Conservation (phyloP, 2,329 filamentous ascomycete genomes). For the Fusarium udum region DNA sequence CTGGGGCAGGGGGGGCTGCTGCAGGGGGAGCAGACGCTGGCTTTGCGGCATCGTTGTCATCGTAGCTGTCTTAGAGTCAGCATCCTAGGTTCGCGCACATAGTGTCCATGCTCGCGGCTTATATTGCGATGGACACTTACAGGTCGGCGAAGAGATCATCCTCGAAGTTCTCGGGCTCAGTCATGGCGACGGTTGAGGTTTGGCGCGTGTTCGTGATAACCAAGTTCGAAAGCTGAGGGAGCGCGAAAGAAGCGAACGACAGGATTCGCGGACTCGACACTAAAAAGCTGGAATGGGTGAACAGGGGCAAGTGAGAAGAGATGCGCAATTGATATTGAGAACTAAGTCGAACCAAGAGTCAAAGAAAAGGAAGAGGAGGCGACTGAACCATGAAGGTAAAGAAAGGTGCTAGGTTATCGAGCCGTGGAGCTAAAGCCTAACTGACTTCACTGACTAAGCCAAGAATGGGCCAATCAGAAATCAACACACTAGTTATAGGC, state of each 20-base stretch:
- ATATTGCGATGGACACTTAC: slow-evolving; percentile 62
- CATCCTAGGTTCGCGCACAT: neutral
- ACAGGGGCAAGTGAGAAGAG: neutral
- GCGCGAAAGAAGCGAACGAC: slow-evolving; percentile 7
- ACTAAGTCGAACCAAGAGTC: slow-evolving; percentile 9
- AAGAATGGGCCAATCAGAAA: slow-evolving; percentile 13
- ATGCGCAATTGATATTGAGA: slow-evolving; percentile 1
- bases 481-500: neutral
- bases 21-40: slow-evolving; percentile 48
- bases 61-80: slow-evolving; percentile 61
- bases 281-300: neutral
- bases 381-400: slow-evolving; percentile 26
- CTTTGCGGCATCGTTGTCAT: slow-evolving; percentile 67
- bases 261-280: neutral
- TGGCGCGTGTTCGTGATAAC: slow-evolving; percentile 16
- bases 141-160: slow-evolving; percentile 96
- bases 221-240: slow-evolving; percentile 1
- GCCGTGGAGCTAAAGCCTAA: slow-evolving; percentile 25
- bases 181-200: slow-evolving; percentile 62
- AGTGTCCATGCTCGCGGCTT: neutral
- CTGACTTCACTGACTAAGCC: slow-evolving; percentile 36
- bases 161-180: slow-evolving; percentile 83
- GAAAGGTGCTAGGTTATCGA: slow-evolving; percentile 25
- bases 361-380: slow-evolving; percentile 22
- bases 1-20: slow-evolving; percentile 40